Percentiles rank a stretch among this genome's conserved stretches.
Evolutionary conservation across 2,329 filamentous ascomycete genomes (phyloP).

Genomic region (Tolypocladium capitatum): DNA sequence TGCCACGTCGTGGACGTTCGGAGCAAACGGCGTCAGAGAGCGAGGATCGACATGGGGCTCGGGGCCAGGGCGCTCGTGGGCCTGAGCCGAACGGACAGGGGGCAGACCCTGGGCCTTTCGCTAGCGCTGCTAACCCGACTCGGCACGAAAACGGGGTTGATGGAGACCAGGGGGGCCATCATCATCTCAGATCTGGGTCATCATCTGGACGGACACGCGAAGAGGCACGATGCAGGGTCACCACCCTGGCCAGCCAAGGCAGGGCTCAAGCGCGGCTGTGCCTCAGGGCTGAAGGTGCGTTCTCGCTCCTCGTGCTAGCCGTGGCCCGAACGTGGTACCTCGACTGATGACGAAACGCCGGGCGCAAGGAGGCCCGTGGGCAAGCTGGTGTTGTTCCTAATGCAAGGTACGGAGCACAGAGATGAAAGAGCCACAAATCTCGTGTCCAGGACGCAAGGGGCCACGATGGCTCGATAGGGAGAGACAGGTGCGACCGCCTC

Average conservation of each 20-base stretch:
- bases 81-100: neutral
- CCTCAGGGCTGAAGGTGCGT: neutral
- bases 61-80: neutral
- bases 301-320: neutral
- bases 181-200: neutral
- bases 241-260: neutral
- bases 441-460: neutral
- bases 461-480: neutral
- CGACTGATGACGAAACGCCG: neutral
- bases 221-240: neutral
- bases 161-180: neutral
- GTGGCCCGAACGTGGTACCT: neutral
- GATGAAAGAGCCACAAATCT: neutral
- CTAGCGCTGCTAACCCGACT: neutral
- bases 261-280: too few relatives aligned
- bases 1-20: too few relatives aligned
- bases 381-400: neutral
- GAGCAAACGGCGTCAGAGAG: neutral
- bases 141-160: neutral
- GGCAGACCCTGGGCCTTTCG: neutral
- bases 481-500: neutral
- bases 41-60: neutral
- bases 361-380: neutral
- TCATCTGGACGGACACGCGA: neutral
- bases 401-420: neutral